These are phyloP conservation scores for Kwoniella europaea DNA, from an alignment of 768 basidiomycete genomes.

Conservation along the genomic window DNA sequence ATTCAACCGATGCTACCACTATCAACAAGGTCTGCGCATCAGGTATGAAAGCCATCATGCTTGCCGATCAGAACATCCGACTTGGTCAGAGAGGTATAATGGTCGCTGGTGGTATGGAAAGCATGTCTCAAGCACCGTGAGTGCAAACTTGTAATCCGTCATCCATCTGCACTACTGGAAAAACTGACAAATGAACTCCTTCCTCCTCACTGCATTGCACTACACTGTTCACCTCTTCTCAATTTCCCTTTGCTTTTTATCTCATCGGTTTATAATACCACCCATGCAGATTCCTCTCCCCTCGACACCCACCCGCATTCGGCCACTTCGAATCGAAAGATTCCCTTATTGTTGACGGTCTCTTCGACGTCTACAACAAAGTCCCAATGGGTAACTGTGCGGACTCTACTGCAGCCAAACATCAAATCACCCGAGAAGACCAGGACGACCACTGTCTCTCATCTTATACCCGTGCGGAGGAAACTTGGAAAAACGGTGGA, in stretches of 20 bases:
- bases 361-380: conserved; percentile 97
- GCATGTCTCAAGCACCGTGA: conserved; percentile 98
- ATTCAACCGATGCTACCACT: conserved; percentile 92
- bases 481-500: conserved; percentile 81
- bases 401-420: conserved; percentile 80
- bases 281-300: conserved; percentile 59
- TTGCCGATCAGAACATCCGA: conserved; percentile 88
- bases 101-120: conserved; percentile 97
- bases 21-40: conserved; percentile 99
- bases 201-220: too few species aligned
- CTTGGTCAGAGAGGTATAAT: conserved; percentile 83
- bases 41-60: conserved; percentile 92
- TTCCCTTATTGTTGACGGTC: conserved; percentile 87
- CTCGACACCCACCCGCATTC: conserved; percentile 63
- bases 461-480: conserved; percentile 90
- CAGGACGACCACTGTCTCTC: conserved; percentile 91
- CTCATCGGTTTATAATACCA: too few species aligned
- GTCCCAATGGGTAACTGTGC: conserved; percentile 98
- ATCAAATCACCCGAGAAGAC: conserved; percentile 79
- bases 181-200: too few species aligned
- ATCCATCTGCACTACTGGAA: too few species aligned
- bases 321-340: conserved; percentile 88
- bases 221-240: background rate
- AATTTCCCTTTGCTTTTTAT: conserved; percentile 57
- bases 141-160: conserved; percentile 56